phyloP scores from a whole-genome alignment of 495 filamentous ascomycete genomes.

The Penicillium cosmopolitanum region DNA sequence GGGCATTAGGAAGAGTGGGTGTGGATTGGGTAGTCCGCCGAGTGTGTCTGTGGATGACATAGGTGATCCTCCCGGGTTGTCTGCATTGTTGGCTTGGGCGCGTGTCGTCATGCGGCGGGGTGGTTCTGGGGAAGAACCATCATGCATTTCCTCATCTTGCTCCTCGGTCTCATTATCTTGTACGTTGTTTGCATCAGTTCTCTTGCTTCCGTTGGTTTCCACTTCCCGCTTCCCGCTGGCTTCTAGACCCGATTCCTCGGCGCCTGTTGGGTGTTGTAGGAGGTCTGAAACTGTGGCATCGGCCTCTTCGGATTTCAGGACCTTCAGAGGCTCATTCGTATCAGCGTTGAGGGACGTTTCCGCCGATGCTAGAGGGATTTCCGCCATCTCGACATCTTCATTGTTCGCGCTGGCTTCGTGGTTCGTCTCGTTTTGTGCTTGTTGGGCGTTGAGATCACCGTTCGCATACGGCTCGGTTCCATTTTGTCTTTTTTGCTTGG shows the following conservation, averaged over 20 bases:
- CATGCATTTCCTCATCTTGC: conserved; percentile 43
- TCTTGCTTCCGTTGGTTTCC: conserved; percentile 20
- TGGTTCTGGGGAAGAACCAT: conserved; percentile 43
- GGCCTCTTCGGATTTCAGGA: conserved; percentile 46
- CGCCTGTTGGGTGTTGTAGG: conserved; percentile 35
- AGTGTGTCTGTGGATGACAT: conserved; percentile 53
- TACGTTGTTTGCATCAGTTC: conserved; percentile 10
- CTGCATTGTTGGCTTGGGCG: conserved; percentile 64
- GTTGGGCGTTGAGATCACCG: conserved; percentile 10
- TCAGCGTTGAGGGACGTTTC: conserved; percentile 7
- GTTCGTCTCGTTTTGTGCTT: conserved; percentile 15
- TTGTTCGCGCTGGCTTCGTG: conserved; percentile 7
- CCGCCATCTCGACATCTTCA: conserved; percentile 53
- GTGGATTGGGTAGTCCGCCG: conserved; percentile 60
- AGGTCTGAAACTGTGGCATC: conserved; percentile 44
- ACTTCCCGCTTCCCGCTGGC: conserved; percentile 14
- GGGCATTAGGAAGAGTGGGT: conserved; percentile 84
- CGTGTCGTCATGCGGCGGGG: conserved; percentile 73
- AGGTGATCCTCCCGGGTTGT: conserved; percentile 42
- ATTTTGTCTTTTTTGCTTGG: conserved; percentile 24
- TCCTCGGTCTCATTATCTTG: conserved; percentile 33
- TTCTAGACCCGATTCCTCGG: conserved; percentile 8
- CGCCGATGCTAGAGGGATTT: conserved; percentile 21
- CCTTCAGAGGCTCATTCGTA: conserved; percentile 21
- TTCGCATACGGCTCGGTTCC: conserved; percentile 10